Base-by-base conservation (phyloP, 2,329 filamentous ascomycete species). In the Neonectria coccinea region DNA sequence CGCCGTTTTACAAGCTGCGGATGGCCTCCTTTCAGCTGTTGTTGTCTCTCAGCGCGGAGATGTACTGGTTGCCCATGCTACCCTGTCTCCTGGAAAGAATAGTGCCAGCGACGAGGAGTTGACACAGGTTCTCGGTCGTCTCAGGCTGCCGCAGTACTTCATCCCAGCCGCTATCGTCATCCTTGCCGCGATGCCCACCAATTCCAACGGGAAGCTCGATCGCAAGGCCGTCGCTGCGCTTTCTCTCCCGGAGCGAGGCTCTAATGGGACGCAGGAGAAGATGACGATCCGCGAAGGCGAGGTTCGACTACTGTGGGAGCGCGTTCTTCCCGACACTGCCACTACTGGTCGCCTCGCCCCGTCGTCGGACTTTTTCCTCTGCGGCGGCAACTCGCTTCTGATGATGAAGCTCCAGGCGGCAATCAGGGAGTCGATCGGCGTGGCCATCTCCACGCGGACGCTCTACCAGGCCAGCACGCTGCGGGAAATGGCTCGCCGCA, bases 301-400 rank as follows among this genome's bases (percentile, higher is more conserved):
- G 5, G 12, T 75, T 1, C 36, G 60, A 5, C 66, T 66, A 2
- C 41, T 68, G 1, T 68, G 66, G 66, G 63, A 63, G 31, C 33
- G 54, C n/a, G 58, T 66, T 9, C 63, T 68, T 18, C 66, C 73
- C 55, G 56, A 66, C 1, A 39, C 45, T 2, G 14, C 33, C 11
- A 18, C 59, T 4, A 60, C 59, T 0, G 54, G 67, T 4, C 45
- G 36, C 9, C 62, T 65, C 29, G 44, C 58, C 2, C 29, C 56
- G 5, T 47, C 64, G 1, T 72, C 79, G 0, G 74, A 81, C 67
- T 81, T 82, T 65, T 81, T 80, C 66, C 50, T 66, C 2, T 57
- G 75, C 4, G 80, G 79, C 12, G 80, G 79, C 7, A 80, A 74
- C 53, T 81, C 79, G 2, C 58, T 81, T 1, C 70, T 79, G 1